Evolutionary conservation across 495 filamentous ascomycete species (phyloP).

Genomic region (Mytilinidion resinicola): DNA sequence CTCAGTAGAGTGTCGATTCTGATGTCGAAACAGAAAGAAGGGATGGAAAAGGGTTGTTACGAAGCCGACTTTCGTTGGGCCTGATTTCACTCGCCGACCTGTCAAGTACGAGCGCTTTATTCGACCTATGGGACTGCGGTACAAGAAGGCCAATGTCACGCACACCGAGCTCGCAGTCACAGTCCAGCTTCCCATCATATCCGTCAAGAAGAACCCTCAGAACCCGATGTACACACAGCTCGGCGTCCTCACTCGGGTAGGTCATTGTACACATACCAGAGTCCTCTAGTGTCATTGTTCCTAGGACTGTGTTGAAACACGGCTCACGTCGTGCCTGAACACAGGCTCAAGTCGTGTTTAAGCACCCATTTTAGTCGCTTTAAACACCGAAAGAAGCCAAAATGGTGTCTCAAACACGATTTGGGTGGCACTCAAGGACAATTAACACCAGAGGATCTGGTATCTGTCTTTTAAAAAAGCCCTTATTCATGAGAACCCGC

Average conservation of each 20-base stretch:
- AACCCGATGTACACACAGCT: conserved; percentile 91
- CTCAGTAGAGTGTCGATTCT: not conserved
- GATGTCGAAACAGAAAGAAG: conserved; percentile 44
- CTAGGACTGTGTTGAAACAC: too few species aligned
- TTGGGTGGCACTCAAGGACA: too few species aligned
- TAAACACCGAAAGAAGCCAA: too few species aligned
- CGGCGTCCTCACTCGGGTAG: conserved; percentile 87
- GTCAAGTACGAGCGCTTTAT: conserved; percentile 92
- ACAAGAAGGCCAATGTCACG: conserved; percentile 93
- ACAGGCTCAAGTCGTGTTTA: too few species aligned
- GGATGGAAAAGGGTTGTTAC: conserved; percentile 96
- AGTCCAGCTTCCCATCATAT: conserved; percentile 84
- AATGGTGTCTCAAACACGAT: too few species aligned
- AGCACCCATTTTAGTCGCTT: too few species aligned
- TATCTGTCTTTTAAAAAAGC: too few species aligned
- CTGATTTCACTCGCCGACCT: conserved; percentile 83
- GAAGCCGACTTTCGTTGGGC: conserved; percentile 82
- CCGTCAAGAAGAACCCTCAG: conserved; percentile 98
- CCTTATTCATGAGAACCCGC: too few species aligned
- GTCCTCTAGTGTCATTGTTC: too few species aligned
- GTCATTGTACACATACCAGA: conserved; percentile 70
- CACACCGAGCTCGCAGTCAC: conserved; percentile 81
- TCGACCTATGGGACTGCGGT: conserved; percentile 72
- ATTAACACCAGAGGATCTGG: too few species aligned
- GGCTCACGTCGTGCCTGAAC: too few species aligned